Base-by-base conservation (phyloP, 176 grass and related monocot genomes). In the Alopecurus myosuroides region DNA sequence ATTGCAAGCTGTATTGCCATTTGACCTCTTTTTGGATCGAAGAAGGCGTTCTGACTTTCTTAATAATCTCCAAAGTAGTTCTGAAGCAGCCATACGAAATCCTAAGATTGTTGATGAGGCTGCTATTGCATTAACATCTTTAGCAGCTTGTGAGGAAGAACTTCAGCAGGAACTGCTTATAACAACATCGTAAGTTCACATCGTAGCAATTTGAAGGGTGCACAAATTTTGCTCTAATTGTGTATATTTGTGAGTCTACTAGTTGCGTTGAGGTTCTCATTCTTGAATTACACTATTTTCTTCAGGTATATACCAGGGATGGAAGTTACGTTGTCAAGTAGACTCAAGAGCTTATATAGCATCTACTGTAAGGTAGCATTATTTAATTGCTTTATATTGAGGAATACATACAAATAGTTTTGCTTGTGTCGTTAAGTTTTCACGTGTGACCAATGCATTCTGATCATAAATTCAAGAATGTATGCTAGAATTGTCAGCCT, bases 301-400 rank as follows among this genome's bases (percentile, higher is more conserved):
- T 85, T 85, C 88, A 98, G 96, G 76, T 98, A 98, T 53, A 98
- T 95, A 87, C 96, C 96, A 28, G 96, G 96, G 78, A 98, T 98
- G 96, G 96, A 98, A 92, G 96, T 98, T 49, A 91, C 86, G 85
- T 77, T 98, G 81, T 95, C 91, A 13, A 95, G 93, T 90, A 88
- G 96, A 81, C 84, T 98, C 50, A 98, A 98, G 84, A 98, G 96
- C 83, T 90, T 95, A 78, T 98, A 98, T 76, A 90, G 96, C 88
- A 90, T 98, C 58, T 94, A 95, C 84, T 92, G 86, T 84, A 98
- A 98, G 96, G 96, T 98, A 86, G 57, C 58, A 74, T 28, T 35
- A 23, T 12, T 52, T 9, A 20, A 64, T 30, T 66, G 46, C 76
- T 70, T 69, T 63, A 63, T 79, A 58, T 2, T 45, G 62, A 76